A percentile compares a stretch with the other conserved stretches of the same genome.
These are phyloP conservation scores for Dichotomocladium elegans DNA, from an alignment of 371 early-diverging fungal genomes.

Conservation along the genomic window DNA sequence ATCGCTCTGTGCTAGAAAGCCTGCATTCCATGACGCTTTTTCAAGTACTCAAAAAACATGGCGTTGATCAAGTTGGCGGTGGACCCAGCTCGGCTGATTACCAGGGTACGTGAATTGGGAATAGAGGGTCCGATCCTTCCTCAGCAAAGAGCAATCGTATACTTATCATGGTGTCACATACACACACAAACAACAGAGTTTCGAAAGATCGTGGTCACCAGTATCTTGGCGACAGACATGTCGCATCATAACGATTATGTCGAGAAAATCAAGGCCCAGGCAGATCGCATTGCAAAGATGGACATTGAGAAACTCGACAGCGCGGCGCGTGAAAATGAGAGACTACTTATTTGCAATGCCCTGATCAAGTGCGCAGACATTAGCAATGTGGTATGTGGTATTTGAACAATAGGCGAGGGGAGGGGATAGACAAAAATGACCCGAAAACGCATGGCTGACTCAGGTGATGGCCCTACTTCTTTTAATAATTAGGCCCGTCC, in stretches of 20 bases:
- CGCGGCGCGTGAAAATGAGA: constrained; percentile 35
- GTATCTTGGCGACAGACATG: constrained; percentile 84
- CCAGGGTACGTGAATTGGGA: constrained; percentile 19
- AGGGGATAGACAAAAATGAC: too few relatives aligned
- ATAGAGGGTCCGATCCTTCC: too few relatives aligned
- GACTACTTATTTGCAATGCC: constrained; percentile 56
- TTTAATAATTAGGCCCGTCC: constrained; percentile 44
- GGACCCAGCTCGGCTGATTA: constrained; percentile 23
- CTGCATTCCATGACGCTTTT: constrained; percentile 87
- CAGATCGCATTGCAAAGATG: constrained; percentile 33
- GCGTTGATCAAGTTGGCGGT: constrained; percentile 39
- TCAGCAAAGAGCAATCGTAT: background rate
- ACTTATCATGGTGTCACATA: background rate
- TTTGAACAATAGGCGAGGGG: too few relatives aligned
- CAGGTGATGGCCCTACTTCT: background rate
- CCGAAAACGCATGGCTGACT: background rate
- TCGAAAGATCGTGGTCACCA: constrained; percentile 62
- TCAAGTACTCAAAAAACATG: constrained; percentile 69
- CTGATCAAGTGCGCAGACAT: constrained; percentile 86
- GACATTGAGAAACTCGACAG: constrained; percentile 2
- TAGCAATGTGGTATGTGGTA: constrained; percentile 57
- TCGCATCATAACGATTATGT: constrained; percentile 73
- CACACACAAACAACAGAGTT: constrained; percentile 44
- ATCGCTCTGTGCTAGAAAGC: constrained; percentile 88
- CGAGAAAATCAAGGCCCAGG: constrained; percentile 60